Evolutionary conservation across 2,329 filamentous ascomycete genomes (phyloP).

Genomic region (Cladosporium velox): DNA sequence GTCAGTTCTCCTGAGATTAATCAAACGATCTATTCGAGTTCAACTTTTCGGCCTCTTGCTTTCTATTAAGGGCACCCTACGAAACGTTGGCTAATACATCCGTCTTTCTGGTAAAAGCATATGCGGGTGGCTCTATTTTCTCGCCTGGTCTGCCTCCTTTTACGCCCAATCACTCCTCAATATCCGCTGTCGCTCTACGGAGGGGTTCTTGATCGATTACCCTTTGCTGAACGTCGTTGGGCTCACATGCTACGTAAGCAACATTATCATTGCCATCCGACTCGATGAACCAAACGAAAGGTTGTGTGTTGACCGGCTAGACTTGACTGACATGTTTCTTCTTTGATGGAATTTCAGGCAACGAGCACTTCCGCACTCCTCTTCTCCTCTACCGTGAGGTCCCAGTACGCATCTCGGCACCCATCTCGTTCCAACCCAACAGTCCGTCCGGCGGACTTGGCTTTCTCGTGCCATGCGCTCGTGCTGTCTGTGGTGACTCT

Average conservation of each 20-base stretch:
- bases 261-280: too few species aligned
- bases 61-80: too few species aligned
- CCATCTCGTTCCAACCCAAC: conserved; percentile 68
- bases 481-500: conserved; percentile 71
- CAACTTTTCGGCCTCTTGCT: too few species aligned
- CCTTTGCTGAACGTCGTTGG: conserved; percentile 74
- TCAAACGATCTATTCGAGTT: background rate
- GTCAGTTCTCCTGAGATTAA: background rate
- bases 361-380: background rate
- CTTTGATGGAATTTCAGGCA: too few species aligned
- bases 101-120: conserved; percentile 23
- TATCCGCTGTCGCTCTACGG: conserved; percentile 71
- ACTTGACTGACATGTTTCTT: background rate
- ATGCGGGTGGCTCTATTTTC: conserved; percentile 34
- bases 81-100: background rate
- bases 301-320: too few species aligned
- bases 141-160: conserved; percentile 75
- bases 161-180: conserved; percentile 89
- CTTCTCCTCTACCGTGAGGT: background rate
- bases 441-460: conserved; percentile 85
- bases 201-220: conserved; percentile 85
- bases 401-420: background rate
- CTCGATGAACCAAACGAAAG: too few species aligned
- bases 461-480: conserved; percentile 80
- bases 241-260: conserved; percentile 68